A percentile compares a stretch with the other conserved stretches of the same genome.
Conservation (phyloP, 2,329 filamentous ascomycete genomes). For the Huntiella decipiens region DNA sequence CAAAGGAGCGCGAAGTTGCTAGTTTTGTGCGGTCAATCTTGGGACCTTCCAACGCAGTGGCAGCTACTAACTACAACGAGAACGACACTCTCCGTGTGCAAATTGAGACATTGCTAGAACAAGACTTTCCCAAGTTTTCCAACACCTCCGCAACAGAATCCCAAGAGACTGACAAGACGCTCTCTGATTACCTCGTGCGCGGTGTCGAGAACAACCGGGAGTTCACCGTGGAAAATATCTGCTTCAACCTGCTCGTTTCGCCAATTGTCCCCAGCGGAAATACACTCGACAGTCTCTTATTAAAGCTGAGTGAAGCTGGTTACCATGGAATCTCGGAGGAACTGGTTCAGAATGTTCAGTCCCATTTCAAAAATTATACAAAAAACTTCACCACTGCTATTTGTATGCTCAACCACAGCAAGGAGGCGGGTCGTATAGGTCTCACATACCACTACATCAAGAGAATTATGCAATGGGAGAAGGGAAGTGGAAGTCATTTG, state of each 20-base stretch:
- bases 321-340: slow-evolving; percentile 30
- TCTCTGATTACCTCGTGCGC: slow-evolving; percentile 7
- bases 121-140: slow-evolving; percentile 7
- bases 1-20: slow-evolving; percentile 6
- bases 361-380: slow-evolving; percentile 9
- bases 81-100: slow-evolving; percentile 2
- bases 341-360: slow-evolving; percentile 17
- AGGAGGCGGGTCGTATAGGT: slow-evolving; percentile 9
- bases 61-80: background rate
- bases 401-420: slow-evolving; percentile 8
- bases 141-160: background rate
- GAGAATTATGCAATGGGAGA: background rate
- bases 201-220: slow-evolving; percentile 3
- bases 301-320: slow-evolving; percentile 38
- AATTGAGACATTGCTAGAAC: slow-evolving; percentile 7
- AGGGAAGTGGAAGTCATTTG: too few species aligned
- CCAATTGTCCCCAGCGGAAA: slow-evolving; percentile 42
- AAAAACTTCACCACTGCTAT: slow-evolving; percentile 7
- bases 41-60: slow-evolving; percentile 2
- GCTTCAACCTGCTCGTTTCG: slow-evolving; percentile 48
- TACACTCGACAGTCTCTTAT: slow-evolving; percentile 52
- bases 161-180: slow-evolving; percentile 4
- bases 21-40: slow-evolving; percentile 9
- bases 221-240: slow-evolving; percentile 25
- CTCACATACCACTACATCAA: slow-evolving; percentile 6